phyloP scores from a whole-genome alignment of 2,329 filamentous ascomycete genomes.

The Beauveria sp. region DNA sequence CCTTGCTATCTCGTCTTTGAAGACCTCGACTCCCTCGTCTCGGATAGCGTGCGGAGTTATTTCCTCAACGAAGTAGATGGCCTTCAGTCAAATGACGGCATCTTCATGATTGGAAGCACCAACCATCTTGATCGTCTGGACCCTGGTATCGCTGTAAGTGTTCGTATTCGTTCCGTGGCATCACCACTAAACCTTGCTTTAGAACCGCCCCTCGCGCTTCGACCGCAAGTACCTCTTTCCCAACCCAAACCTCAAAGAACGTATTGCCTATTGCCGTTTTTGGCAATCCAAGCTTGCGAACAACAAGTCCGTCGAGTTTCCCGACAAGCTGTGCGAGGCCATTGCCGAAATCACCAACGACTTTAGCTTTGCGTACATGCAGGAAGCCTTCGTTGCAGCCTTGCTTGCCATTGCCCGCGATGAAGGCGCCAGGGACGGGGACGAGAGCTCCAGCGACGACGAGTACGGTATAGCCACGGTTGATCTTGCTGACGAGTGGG shows the following conservation, averaged over 20 bases:
- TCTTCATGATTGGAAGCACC: constrained; percentile 60
- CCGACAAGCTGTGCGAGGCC: constrained; percentile 47
- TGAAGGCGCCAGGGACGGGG: constrained; percentile 9
- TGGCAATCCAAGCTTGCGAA: constrained; percentile 51
- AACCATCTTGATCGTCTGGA: constrained; percentile 61
- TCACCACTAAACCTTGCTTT: not conserved
- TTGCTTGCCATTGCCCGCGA: constrained; percentile 49
- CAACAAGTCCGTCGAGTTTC: constrained; percentile 54
- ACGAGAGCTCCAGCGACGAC: constrained; percentile 22
- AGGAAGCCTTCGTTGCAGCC: constrained; percentile 60
- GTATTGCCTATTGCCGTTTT: constrained; percentile 52
- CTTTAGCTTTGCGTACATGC: constrained; percentile 65
- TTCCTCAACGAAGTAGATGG: constrained; percentile 70
- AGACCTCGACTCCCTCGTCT: constrained; percentile 61
- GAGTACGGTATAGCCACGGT: constrained; percentile 20
- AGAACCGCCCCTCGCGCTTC: constrained; percentile 59
- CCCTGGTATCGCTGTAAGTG: constrained; percentile 50
- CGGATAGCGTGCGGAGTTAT: constrained; percentile 53
- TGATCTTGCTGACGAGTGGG: constrained; percentile 30
- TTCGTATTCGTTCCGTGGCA: not conserved
- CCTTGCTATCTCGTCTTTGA: constrained; percentile 67
- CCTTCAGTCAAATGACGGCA: constrained; percentile 61
- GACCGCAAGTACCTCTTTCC: constrained; percentile 61
- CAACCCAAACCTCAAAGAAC: constrained; percentile 45
- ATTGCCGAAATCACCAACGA: constrained; percentile 54